A percentile compares a stretch with the other conserved stretches of the same genome.
Evolutionary conservation across 306 rosid species (phyloP).

Genomic region (Vigna mungo): DNA sequence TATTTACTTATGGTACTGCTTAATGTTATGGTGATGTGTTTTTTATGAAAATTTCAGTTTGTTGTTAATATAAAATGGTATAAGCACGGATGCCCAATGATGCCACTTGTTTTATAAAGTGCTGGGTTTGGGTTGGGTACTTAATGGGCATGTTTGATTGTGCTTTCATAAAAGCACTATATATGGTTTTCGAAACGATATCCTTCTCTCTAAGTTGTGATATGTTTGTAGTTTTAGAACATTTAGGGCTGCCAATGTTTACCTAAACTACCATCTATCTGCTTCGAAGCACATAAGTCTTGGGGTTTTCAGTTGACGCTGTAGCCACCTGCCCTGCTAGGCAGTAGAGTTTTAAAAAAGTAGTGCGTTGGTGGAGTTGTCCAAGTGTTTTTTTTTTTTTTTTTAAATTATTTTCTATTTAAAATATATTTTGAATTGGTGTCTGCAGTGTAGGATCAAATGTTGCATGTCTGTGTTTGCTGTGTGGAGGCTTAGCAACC

Average conservation of each 20-base stretch:
- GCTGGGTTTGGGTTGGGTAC: not conserved
- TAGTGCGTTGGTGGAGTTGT: not conserved
- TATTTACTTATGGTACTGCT: constrained; percentile 14
- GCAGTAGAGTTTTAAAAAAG: not conserved
- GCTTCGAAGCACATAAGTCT: not conserved
- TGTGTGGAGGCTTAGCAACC: too few relatives aligned
- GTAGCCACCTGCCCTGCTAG: not conserved
- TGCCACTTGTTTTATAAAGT: not conserved
- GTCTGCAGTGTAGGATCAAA: not conserved
- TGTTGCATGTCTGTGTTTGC: not conserved
- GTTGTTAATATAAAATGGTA: not conserved
- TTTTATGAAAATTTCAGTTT: not conserved
- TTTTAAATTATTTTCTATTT: too few relatives aligned
- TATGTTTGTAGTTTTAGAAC: not conserved
- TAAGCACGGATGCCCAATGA: not conserved
- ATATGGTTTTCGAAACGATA: not conserved
- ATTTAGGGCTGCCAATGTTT: not conserved
- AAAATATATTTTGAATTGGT: not conserved
- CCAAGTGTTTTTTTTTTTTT: not conserved
- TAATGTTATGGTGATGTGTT: constrained; percentile 12
- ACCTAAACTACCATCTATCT: not conserved
- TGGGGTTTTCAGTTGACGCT: not conserved
- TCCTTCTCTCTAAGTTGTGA: not conserved
- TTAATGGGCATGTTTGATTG: not conserved
- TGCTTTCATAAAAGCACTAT: not conserved